Evolutionary conservation across 2,329 filamentous ascomycete genomes (phyloP).

Genomic region (Neodidymelliopsis sp.): DNA sequence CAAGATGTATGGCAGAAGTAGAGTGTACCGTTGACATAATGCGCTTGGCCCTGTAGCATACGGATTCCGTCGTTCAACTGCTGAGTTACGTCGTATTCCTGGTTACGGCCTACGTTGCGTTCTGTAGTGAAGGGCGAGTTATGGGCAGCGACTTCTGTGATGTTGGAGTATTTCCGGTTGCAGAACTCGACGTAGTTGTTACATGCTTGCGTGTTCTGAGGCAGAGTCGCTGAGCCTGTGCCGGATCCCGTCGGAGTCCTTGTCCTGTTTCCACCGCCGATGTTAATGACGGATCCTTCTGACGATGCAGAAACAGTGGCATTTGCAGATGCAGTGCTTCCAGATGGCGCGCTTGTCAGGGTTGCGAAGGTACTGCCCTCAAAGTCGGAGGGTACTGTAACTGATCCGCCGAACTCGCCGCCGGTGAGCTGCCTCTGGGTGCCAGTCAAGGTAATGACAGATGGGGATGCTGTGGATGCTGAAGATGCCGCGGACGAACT

Average conservation of each 20-base stretch:
- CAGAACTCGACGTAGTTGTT: conserved; percentile 53
- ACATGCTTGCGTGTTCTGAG: conserved; percentile 52
- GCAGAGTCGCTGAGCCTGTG: conserved; percentile 35
- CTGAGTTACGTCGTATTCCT: conserved; percentile 46
- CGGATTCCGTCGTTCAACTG: conserved; percentile 52
- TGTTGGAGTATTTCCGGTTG: conserved; percentile 50
- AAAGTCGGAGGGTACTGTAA: conserved; percentile 41
- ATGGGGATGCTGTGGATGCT: conserved; percentile 28
- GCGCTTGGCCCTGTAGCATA: conserved; percentile 66
- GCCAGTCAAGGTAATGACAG: conserved; percentile 35
- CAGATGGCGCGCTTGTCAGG: conserved; percentile 22
- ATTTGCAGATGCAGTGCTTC: conserved; percentile 31
- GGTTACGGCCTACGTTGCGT: conserved; percentile 48
- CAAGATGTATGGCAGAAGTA: conserved; percentile 91
- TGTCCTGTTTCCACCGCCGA: conserved; percentile 40
- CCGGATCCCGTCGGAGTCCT: conserved; percentile 30
- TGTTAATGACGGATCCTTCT: conserved; percentile 33
- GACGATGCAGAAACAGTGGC: conserved; percentile 27
- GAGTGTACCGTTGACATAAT: conserved; percentile 64
- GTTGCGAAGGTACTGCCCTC: conserved; percentile 38
- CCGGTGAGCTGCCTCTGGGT: conserved; percentile 25
- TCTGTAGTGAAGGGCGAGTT: conserved; percentile 47
- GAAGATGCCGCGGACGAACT: conserved; percentile 25
- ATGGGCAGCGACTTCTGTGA: conserved; percentile 52
- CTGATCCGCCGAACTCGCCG: conserved; percentile 32